Conservation (phyloP, 371 early-diverging fungal species). For the Mortierella sp. region DNA sequence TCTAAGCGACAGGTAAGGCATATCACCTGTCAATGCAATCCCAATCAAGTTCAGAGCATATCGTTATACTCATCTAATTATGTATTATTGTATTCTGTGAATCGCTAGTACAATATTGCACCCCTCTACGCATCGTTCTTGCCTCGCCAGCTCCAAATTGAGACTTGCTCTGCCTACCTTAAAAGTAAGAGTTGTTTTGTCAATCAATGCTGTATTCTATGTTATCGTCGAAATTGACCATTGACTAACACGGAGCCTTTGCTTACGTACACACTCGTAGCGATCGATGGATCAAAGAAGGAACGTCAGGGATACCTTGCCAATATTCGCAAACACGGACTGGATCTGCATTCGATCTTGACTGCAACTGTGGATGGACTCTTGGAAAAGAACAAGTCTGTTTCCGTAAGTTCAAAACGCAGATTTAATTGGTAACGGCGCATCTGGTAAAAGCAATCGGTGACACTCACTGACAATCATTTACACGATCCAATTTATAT, state of each 20-base stretch:
- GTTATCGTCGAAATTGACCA: background rate
- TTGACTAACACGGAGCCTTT: background rate
- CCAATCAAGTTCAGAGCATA: too few species aligned
- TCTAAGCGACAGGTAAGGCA: slow-evolving; percentile 38
- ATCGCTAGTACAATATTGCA: slow-evolving; percentile 42
- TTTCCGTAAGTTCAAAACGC: slow-evolving; percentile 26
- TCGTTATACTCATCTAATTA: background rate
- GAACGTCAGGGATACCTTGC: slow-evolving; percentile 35
- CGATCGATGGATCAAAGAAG: slow-evolving; percentile 34
- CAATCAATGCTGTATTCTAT: background rate
- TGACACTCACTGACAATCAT: background rate
- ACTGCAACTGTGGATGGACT: slow-evolving; percentile 48
- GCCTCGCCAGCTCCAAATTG: slow-evolving; percentile 43
- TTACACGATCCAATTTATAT: too few species aligned
- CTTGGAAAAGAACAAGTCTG: slow-evolving; percentile 21
- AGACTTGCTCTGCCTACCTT: slow-evolving; percentile 44
- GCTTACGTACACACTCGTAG: slow-evolving; percentile 8
- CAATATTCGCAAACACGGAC: slow-evolving; percentile 26
- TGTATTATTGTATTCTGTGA: background rate
- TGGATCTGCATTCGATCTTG: slow-evolving; percentile 42
- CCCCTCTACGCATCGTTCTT: slow-evolving; percentile 54
- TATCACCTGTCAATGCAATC: background rate
- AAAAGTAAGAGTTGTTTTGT: slow-evolving; percentile 28
- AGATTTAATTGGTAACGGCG: background rate
- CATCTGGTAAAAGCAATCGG: background rate